These are phyloP conservation scores for Gossypium rotundifolium DNA, from an alignment of 345 rosid genomes.

Conservation along the genomic window DNA sequence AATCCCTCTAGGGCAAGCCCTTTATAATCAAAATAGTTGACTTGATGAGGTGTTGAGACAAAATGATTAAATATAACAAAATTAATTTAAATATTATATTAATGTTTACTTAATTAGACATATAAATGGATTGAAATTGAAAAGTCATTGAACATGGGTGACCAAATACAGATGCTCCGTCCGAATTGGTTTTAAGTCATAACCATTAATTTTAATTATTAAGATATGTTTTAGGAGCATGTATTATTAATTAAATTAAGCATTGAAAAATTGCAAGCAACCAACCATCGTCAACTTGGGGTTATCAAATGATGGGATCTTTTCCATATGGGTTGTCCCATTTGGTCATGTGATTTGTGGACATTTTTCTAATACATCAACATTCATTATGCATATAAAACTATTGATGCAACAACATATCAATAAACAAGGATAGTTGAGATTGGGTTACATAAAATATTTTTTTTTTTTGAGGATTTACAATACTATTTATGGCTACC, in stretches of 20 bases:
- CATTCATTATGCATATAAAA: too few relatives aligned
- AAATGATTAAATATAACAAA: too few relatives aligned
- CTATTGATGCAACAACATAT: background rate
- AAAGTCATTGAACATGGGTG: background rate
- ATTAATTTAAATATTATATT: too few relatives aligned
- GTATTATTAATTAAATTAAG: background rate
- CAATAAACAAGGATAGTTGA: background rate
- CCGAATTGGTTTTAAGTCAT: background rate
- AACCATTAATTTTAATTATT: background rate
- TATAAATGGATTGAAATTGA: background rate
- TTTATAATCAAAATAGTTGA: too few relatives aligned
- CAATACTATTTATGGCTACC: too few relatives aligned
- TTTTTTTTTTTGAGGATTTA: too few relatives aligned
- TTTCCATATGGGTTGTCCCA: conserved; percentile 40
- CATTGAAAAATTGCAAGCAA: conserved; percentile 8
- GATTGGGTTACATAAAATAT: background rate
- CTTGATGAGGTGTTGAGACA: too few relatives aligned
- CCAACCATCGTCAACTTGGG: conserved; percentile 9
- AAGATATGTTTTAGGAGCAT: background rate
- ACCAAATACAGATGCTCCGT: background rate
- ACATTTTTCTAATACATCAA: too few relatives aligned
- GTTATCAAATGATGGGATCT: conserved; percentile 30
- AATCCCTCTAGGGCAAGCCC: too few relatives aligned
- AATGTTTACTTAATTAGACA: background rate
- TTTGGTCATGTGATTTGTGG: conserved; percentile 40